Conservation (phyloP, 2,329 filamentous ascomycete species). For the Phaeomoniella chlamydospora region DNA sequence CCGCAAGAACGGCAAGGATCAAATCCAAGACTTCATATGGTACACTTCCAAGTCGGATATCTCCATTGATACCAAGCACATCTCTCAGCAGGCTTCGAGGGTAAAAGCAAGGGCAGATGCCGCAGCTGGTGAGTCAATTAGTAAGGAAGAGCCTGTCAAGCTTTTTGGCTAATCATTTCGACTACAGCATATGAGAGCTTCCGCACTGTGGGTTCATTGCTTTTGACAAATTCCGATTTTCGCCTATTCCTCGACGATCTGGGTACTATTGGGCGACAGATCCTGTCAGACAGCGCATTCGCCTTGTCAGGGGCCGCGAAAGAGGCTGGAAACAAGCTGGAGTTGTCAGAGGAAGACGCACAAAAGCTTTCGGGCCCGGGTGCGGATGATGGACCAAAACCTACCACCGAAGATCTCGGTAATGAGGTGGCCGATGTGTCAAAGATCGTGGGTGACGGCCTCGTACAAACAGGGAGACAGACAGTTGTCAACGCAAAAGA, state of each 20-base stretch:
- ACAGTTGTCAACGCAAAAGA: constrained; percentile 58
- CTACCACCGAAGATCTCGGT: constrained; percentile 48
- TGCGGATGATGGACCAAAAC: constrained; percentile 26
- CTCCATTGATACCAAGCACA: constrained; percentile 49
- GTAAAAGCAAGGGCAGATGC: constrained; percentile 57
- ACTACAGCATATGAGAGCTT: constrained; percentile 60
- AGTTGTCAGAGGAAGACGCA: constrained; percentile 50
- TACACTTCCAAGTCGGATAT: constrained; percentile 62
- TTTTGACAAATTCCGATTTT: constrained; percentile 83
- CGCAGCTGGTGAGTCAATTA: constrained; percentile 42
- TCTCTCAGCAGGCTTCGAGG: constrained; percentile 45
- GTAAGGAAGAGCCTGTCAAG: too few species aligned
- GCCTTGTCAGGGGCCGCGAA: constrained; percentile 63
- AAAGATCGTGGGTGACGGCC: constrained; percentile 20
- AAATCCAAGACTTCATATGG: constrained; percentile 88
- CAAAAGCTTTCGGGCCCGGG: constrained; percentile 32
- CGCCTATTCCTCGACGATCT: constrained; percentile 72
- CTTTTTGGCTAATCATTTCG: too few species aligned
- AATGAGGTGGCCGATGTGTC: constrained; percentile 40
- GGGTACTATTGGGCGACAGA: constrained; percentile 61
- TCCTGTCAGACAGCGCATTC: constrained; percentile 76
- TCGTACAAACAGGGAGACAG: constrained; percentile 31
- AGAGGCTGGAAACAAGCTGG: constrained; percentile 57
- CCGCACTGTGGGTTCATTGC: constrained; percentile 67
- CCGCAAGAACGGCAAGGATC: constrained; percentile 70